A percentile compares a stretch with the other conserved stretches of the same genome.
Conservation (phyloP, 192 early-diverging fungal genomes). For the Entomortierella lignicola region DNA sequence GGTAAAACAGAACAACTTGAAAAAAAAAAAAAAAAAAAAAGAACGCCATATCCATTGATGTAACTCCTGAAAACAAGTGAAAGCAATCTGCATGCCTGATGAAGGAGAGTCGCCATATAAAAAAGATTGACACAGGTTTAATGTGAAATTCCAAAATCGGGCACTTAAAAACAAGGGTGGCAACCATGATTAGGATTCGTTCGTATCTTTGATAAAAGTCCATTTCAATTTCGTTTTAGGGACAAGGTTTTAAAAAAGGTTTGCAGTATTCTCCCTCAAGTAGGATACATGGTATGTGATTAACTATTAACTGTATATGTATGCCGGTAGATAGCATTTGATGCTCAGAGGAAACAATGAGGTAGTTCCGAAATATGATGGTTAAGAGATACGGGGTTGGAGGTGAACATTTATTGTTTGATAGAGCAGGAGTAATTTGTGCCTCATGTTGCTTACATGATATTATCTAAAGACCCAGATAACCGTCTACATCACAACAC, state of each 20-base stretch:
- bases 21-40: not conserved
- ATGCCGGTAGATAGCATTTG: not conserved
- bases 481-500: no score
- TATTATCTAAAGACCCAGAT: no score
- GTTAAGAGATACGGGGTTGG: not conserved
- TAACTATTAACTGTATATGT: not conserved
- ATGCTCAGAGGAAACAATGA: not conserved
- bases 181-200: not conserved
- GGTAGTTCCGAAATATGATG: not conserved
- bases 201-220: not conserved
- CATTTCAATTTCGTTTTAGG: not conserved
- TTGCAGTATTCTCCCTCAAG: not conserved
- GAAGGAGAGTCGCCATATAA: slow-evolving; percentile 1
- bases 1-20: no score
- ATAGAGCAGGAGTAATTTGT: no score
- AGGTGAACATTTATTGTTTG: no score
- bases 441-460: no score
- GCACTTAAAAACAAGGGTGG: not conserved
- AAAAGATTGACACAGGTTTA: not conserved
- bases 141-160: not conserved
- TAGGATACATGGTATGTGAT: not conserved
- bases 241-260: not conserved
- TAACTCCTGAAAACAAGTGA: slow-evolving; percentile 16
- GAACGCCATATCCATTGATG: not conserved
- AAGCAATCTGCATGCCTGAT: not conserved